Percentiles rank a stretch among this genome's conserved stretches.
These are phyloP conservation scores for Diophrys appendiculata DNA, from an alignment of 73 alveolate genomes.

Conservation along the genomic window DNA sequence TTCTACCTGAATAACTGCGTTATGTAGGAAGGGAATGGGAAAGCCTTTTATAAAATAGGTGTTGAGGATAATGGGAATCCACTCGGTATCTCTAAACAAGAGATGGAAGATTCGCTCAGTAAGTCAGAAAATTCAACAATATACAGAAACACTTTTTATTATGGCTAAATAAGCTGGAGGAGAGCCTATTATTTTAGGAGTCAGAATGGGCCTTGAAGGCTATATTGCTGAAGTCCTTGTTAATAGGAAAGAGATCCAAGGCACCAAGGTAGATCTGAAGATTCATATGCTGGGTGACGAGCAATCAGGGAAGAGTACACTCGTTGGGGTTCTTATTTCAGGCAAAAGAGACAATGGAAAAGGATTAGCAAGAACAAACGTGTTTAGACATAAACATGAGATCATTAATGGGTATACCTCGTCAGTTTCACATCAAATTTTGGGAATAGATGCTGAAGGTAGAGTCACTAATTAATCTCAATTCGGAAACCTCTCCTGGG, in stretches of 20 bases:
- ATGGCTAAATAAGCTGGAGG: slow-evolving; percentile 84
- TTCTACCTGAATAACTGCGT: neutral
- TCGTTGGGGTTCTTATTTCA: slow-evolving; percentile 81
- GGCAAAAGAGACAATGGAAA: slow-evolving; percentile 89
- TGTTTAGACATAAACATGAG: slow-evolving; percentile 90
- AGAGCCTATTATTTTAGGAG: slow-evolving; percentile 61
- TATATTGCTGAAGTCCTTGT: slow-evolving; percentile 88
- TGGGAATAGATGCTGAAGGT: slow-evolving; percentile 95
- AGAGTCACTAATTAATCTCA: slow-evolving; percentile 78
- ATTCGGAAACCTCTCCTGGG: slow-evolving; percentile 57
- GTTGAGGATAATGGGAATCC: slow-evolving; percentile 96
- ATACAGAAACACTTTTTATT: slow-evolving; percentile 65
- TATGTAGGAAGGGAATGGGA: slow-evolving; percentile 91
- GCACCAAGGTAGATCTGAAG: slow-evolving; percentile 80
- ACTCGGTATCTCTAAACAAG: slow-evolving; percentile 83
- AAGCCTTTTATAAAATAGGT: slow-evolving; percentile 92
- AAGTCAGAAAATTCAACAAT: neutral
- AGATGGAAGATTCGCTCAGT: slow-evolving; percentile 84
- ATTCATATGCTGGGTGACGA: slow-evolving; percentile 86
- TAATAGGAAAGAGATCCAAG: slow-evolving; percentile 73
- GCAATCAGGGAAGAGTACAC: slow-evolving; percentile 76
- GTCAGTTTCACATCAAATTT: slow-evolving; percentile 81
- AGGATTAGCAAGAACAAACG: slow-evolving; percentile 87
- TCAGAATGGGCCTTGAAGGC: slow-evolving; percentile 77
- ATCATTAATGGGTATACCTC: slow-evolving; percentile 85